Percentiles rank a stretch among this genome's conserved stretches.
Evolutionary conservation across 805 yeast species (phyloP).

Genomic region (Komagataella kurtzmanii): DNA sequence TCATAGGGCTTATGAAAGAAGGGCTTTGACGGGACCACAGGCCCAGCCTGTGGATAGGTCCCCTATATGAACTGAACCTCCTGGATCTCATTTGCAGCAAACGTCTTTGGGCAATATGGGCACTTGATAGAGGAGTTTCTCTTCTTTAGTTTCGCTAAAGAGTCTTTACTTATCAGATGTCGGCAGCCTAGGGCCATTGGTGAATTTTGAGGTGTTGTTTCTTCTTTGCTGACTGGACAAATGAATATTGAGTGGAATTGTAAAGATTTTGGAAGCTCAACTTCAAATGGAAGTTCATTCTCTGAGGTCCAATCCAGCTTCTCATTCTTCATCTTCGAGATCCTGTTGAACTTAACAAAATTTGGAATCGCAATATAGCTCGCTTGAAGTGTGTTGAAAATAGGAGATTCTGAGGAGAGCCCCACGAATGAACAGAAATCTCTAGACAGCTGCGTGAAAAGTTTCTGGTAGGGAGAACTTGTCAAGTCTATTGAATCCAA

Average conservation of each 20-base stretch:
- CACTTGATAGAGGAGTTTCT: slow-evolving; percentile 42
- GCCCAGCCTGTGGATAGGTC: background rate
- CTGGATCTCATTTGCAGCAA: background rate
- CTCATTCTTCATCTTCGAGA: slow-evolving; percentile 15
- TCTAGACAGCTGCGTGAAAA: slow-evolving; percentile 20
- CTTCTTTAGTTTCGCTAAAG: slow-evolving; percentile 31
- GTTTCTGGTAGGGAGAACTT: slow-evolving; percentile 4
- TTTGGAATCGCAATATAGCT: slow-evolving; percentile 41
- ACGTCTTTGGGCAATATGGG: slow-evolving; percentile 49
- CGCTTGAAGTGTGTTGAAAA: slow-evolving; percentile 33
- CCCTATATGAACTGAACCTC: background rate
- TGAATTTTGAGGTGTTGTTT: slow-evolving; percentile 45
- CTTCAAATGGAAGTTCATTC: slow-evolving; percentile 51
- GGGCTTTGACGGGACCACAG: background rate
- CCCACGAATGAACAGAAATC: slow-evolving; percentile 37
- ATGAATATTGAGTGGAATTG: slow-evolving; percentile 56
- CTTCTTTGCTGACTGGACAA: slow-evolving; percentile 61
- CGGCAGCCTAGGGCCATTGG: slow-evolving; percentile 48
- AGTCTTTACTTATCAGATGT: slow-evolving; percentile 46
- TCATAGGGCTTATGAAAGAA: background rate
- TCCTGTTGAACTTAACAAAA: slow-evolving; percentile 32
- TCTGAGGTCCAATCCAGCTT: slow-evolving; percentile 40
- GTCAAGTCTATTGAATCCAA: slow-evolving; percentile 1
- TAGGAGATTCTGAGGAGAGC: slow-evolving; percentile 37
- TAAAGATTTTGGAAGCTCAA: slow-evolving; percentile 35